Evolutionary conservation across 2,329 filamentous ascomycete species (phyloP).

Genomic region (Neofusicoccum umdonicola): DNA sequence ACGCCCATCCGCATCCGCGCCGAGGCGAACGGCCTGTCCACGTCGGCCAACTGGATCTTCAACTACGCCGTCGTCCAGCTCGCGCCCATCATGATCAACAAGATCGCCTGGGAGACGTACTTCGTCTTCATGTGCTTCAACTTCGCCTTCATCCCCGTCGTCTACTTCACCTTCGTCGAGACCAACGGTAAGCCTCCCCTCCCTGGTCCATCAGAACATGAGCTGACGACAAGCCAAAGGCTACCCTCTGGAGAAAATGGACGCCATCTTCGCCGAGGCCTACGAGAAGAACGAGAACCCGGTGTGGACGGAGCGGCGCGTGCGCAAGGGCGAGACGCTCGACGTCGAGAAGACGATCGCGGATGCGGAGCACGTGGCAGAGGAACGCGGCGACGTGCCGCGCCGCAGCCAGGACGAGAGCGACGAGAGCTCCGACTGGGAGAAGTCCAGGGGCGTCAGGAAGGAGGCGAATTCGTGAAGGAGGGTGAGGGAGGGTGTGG

Average conservation of each 20-base stretch:
- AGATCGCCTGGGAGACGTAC: constrained; percentile 17
- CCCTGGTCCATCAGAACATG: background rate
- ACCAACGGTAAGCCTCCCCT: background rate
- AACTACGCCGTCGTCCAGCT: constrained; percentile 47
- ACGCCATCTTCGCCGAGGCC: constrained; percentile 28
- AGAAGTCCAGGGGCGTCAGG: background rate
- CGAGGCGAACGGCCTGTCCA: constrained; percentile 38
- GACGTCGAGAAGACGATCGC: constrained; percentile 21
- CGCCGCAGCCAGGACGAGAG: background rate
- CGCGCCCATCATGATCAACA: constrained; percentile 25
- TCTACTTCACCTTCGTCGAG: constrained; percentile 25
- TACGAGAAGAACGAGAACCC: constrained; percentile 30
- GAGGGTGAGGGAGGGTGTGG: too few relatives aligned
- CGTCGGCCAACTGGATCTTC: constrained; percentile 38
- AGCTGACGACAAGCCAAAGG: background rate
- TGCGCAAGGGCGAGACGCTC: constrained; percentile 23
- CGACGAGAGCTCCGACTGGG: background rate
- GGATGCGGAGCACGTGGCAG: constrained; percentile 14
- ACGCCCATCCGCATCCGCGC: constrained; percentile 30
- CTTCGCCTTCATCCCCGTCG: constrained; percentile 18
- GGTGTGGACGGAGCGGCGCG: constrained; percentile 24
- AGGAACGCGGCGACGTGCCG: constrained; percentile 1
- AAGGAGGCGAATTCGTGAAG: background rate
- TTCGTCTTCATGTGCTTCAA: constrained; percentile 19
- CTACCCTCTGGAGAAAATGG: constrained; percentile 28